Evolutionary conservation across 2,329 filamentous ascomycete genomes (phyloP).

Genomic region (Massarina eburnea): DNA sequence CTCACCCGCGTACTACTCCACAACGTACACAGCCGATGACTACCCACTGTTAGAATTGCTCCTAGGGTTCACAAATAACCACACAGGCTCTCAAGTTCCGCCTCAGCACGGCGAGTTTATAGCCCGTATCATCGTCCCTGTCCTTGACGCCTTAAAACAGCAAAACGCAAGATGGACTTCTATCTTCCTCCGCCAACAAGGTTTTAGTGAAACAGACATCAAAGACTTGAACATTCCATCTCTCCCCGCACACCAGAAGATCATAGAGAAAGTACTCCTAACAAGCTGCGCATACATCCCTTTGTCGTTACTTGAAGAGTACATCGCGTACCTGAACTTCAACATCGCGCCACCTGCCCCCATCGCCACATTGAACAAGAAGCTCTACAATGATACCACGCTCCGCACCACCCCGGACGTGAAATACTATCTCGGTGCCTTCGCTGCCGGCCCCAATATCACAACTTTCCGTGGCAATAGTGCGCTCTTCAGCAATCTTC

Average conservation of each 20-base stretch:
- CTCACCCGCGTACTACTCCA: not conserved
- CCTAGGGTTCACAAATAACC: conserved; percentile 3
- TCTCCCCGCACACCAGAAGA: conserved; percentile 10
- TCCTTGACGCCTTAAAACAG: conserved; percentile 12
- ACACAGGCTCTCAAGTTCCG: not conserved
- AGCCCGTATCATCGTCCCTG: conserved; percentile 24
- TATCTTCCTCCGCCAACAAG: conserved; percentile 29
- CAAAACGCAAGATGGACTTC: conserved; percentile 23
- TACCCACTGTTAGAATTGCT: conserved; percentile 12
- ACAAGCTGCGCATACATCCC: conserved; percentile 13
- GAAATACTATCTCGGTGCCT: conserved; percentile 27
- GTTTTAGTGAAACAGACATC: conserved; percentile 4
- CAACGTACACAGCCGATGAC: not conserved
- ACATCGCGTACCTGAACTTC: conserved; percentile 19
- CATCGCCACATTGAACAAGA: conserved; percentile 24
- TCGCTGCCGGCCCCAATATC: not conserved
- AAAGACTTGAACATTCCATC: conserved; percentile 12
- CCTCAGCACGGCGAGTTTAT: conserved; percentile 9
- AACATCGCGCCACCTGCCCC: conserved; percentile 22
- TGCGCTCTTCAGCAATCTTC: conserved; percentile 1
- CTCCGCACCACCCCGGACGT: conserved; percentile 10
- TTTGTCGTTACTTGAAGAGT: conserved; percentile 22
- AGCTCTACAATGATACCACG: conserved; percentile 7
- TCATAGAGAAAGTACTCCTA: conserved; percentile 10
- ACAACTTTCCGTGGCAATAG: not conserved